These are phyloP conservation scores for Candida peoriensis DNA, from an alignment of 805 yeast genomes.

Conservation along the genomic window DNA sequence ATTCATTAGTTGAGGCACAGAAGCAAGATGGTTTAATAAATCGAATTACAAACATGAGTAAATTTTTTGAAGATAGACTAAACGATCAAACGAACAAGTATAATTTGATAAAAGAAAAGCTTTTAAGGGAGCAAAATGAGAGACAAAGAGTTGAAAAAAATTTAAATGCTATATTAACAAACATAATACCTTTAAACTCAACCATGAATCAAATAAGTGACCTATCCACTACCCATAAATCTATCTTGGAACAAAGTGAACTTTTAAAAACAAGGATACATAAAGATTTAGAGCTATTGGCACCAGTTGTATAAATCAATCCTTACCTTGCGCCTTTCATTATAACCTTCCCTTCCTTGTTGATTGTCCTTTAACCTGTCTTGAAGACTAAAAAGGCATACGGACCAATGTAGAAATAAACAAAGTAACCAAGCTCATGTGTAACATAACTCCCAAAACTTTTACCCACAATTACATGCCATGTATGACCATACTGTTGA, in stretches of 20 bases:
- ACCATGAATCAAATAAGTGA: conserved; percentile 1
- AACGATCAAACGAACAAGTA: conserved; percentile 25
- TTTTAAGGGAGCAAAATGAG: conserved; percentile 3
- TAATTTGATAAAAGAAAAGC: conserved; percentile 12
- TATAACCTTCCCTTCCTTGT: neutral
- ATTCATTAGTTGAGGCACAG: conserved; percentile 14
- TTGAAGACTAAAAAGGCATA: conserved; percentile 66
- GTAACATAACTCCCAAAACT: conserved; percentile 77
- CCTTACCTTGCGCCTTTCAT: too few species aligned
- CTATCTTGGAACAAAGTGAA: neutral
- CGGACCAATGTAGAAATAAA: conserved; percentile 66
- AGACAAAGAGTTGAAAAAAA: conserved; percentile 2
- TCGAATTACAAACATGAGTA: conserved; percentile 19
- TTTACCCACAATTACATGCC: conserved; percentile 82
- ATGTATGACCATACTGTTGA: conserved; percentile 57
- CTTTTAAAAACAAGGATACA: neutral
- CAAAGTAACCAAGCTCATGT: conserved; percentile 69
- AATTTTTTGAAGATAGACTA: conserved; percentile 23
- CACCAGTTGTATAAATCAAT: neutral
- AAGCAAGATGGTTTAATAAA: conserved; percentile 18
- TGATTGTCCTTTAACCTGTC: conserved; percentile 39
- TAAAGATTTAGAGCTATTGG: conserved; percentile 2
- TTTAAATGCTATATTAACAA: conserved; percentile 6
- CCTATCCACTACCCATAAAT: too few species aligned
- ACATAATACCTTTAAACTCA: conserved; percentile 4